Evolutionary conservation across 2,329 filamentous ascomycete species (phyloP).

Genomic region (Oidium heveae): DNA sequence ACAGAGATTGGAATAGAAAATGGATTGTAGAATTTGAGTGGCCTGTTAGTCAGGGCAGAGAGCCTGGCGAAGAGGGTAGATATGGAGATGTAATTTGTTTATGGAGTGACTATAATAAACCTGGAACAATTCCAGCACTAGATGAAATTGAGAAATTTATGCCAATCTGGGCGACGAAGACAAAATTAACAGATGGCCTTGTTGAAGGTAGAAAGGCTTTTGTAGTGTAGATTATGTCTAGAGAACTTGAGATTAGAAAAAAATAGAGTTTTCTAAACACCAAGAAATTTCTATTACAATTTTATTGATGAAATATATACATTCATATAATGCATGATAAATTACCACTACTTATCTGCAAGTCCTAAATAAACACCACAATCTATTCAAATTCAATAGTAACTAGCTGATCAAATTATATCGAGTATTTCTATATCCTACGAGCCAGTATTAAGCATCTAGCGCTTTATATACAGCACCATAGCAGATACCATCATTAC

Average conservation of each 20-base stretch:
- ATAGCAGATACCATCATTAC: too few species aligned
- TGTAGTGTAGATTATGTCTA: slow-evolving; percentile 6
- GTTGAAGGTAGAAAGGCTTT: slow-evolving; percentile 55
- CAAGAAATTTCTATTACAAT: too few species aligned
- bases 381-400: too few species aligned
- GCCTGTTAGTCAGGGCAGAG: slow-evolving; percentile 15
- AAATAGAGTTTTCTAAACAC: too few species aligned
- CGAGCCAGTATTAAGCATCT: too few species aligned
- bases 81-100: slow-evolving; percentile 48
- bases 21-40: slow-evolving; percentile 52
- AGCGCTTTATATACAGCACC: too few species aligned
- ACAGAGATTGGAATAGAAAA: slow-evolving; percentile 47
- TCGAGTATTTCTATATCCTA: too few species aligned
- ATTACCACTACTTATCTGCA: too few species aligned
- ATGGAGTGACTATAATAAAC: slow-evolving; percentile 65
- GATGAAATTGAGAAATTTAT: slow-evolving; percentile 55
- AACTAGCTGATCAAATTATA: too few species aligned
- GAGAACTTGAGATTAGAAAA: not conserved
- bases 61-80: slow-evolving; percentile 18
- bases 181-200: slow-evolving; percentile 52
- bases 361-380: too few species aligned
- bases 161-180: slow-evolving; percentile 56
- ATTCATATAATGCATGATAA: too few species aligned
- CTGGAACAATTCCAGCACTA: slow-evolving; percentile 52
- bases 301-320: too few species aligned